A percentile compares a stretch with the other conserved stretches of the same genome.
phyloP scores from a whole-genome alignment of 2,329 filamentous ascomycete species.

The Rugonectria rugulosa region DNA sequence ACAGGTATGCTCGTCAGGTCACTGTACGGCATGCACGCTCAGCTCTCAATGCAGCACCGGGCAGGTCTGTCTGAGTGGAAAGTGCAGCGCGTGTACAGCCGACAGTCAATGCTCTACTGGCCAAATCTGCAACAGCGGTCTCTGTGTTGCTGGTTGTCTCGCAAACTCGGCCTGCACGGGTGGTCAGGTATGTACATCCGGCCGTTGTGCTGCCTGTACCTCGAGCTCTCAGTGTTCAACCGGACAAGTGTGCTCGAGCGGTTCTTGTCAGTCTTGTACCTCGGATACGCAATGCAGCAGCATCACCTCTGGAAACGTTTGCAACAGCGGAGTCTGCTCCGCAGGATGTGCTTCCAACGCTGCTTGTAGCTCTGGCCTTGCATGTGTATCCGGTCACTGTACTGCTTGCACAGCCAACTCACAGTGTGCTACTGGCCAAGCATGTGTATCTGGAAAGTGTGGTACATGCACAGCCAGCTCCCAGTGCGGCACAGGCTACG shows the following conservation, averaged over 20 bases:
- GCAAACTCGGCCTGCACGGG: conserved; percentile 6
- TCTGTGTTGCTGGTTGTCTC: neutral
- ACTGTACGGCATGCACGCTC: neutral
- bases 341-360: neutral
- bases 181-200: conserved; percentile 16
- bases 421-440: conserved; percentile 8
- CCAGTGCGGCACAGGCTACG: conserved; percentile 9
- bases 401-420: neutral
- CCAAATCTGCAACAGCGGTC: conserved; percentile 18
- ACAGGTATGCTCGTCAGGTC: conserved; percentile 7
- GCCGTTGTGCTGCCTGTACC: conserved; percentile 12
- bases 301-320: conserved; percentile 10
- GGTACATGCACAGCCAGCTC: conserved; percentile 8
- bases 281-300: conserved; percentile 12
- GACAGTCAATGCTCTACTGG: conserved; percentile 6
- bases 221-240: conserved; percentile 11
- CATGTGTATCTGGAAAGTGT: conserved; percentile 11
- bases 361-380: conserved; percentile 7
- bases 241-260: conserved; percentile 4
- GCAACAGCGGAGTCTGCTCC: conserved; percentile 11
- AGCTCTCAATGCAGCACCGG: conserved; percentile 5
- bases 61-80: conserved; percentile 7
- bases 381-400: conserved; percentile 13
- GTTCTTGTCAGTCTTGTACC: neutral
- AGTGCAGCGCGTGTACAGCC: conserved; percentile 6